A percentile compares a stretch with the other conserved stretches of the same genome.
These are phyloP conservation scores for Geoglossum glabrum DNA, from an alignment of 495 filamentous ascomycete genomes.

Conservation along the genomic window DNA sequence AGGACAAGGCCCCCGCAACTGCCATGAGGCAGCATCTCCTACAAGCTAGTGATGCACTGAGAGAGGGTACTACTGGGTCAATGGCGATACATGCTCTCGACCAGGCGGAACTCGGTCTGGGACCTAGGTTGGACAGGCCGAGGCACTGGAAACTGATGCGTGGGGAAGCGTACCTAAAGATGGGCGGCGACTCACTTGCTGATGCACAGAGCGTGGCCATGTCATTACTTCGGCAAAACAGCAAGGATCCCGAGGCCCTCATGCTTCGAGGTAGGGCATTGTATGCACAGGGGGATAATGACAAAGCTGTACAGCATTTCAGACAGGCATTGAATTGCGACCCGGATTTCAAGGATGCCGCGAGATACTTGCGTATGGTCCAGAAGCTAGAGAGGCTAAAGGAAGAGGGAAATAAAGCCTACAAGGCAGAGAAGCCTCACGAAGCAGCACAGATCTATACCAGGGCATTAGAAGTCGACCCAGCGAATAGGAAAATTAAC, in stretches of 20 bases:
- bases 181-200: conserved; percentile 78
- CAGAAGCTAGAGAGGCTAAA: conserved; percentile 87
- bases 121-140: conserved; percentile 49
- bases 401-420: conserved; percentile 75
- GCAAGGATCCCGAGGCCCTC: conserved; percentile 79
- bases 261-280: conserved; percentile 72
- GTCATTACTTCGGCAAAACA: conserved; percentile 63
- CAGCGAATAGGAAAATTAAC: conserved; percentile 77
- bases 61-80: conserved; percentile 53
- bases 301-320: conserved; percentile 86
- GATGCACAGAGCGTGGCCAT: conserved; percentile 89
- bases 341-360: conserved; percentile 70
- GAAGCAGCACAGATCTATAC: conserved; percentile 62
- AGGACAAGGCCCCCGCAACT: conserved; percentile 58
- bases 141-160: conserved; percentile 85
- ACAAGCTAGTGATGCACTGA: conserved; percentile 58
- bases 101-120: conserved; percentile 63
- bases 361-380: conserved; percentile 66
- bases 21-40: conserved; percentile 67
- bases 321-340: conserved; percentile 76
- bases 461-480: conserved; percentile 71
- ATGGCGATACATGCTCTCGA: conserved; percentile 88
- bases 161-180: conserved; percentile 85
- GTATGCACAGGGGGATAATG: conserved; percentile 83
- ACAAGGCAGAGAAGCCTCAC: conserved; percentile 65